A percentile compares a stretch with the other conserved stretches of the same genome.
These are phyloP conservation scores for Hanseniaspora clermontiae DNA, from an alignment of 805 yeast genomes.

Conservation along the genomic window DNA sequence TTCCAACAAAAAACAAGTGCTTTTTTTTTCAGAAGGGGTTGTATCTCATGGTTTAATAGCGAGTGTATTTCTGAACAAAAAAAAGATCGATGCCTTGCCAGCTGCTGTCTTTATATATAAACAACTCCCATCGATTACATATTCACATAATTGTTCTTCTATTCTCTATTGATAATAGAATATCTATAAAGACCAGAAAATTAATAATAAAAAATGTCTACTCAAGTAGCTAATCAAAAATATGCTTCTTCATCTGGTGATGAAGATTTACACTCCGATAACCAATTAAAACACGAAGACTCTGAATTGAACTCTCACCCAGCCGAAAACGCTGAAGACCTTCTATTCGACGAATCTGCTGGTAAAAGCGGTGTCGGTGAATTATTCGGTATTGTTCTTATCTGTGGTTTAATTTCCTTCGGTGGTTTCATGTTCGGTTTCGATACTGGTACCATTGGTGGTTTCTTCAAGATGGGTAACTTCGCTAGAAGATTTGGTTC, in stretches of 20 bases:
- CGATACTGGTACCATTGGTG: constrained; percentile 70
- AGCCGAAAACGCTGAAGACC: constrained; percentile 8
- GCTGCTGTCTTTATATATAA: too few relatives aligned
- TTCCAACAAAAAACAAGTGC: background rate
- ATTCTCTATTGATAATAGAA: background rate
- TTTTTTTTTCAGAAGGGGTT: background rate
- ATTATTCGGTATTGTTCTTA: constrained; percentile 19
- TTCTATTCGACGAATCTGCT: constrained; percentile 10
- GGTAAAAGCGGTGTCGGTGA: constrained; percentile 17
- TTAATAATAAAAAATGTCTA: constrained; percentile 1
- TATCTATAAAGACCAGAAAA: background rate
- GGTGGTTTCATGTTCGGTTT: constrained; percentile 66
- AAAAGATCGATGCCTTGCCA: background rate
- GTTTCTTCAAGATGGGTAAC: constrained; percentile 51
- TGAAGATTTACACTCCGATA: constrained; percentile 9
- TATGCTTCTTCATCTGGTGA: background rate
- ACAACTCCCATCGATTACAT: background rate
- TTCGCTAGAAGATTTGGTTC: constrained; percentile 44
- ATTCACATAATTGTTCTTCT: background rate
- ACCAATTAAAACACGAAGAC: constrained; percentile 12
- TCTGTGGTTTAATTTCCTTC: constrained; percentile 37
- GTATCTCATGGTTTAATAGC: background rate
- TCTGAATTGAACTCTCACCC: constrained; percentile 2
- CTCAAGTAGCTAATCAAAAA: constrained; percentile 10
- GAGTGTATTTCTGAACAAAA: too few relatives aligned